Evolutionary conservation across 1,139 yeast species (phyloP).

Genomic region (Taphrina deformans): DNA sequence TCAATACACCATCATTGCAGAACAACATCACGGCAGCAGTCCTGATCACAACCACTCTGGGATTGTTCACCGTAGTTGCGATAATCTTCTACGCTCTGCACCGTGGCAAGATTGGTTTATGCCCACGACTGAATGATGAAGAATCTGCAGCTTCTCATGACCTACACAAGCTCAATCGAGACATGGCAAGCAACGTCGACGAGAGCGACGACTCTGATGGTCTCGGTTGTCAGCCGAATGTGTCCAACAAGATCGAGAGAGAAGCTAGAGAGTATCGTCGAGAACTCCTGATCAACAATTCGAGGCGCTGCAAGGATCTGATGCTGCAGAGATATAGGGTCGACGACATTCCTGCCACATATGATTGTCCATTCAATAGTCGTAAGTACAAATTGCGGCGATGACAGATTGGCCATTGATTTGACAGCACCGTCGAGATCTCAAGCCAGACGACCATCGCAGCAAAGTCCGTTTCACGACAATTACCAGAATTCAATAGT

Average conservation of each 20-base stretch:
- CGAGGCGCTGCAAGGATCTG: constrained; percentile 2
- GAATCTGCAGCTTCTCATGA: not conserved
- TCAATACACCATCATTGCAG: not conserved
- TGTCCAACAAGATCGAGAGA: not conserved
- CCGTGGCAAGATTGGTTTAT: not conserved
- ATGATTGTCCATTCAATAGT: constrained; percentile 3
- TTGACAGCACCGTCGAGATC: not conserved
- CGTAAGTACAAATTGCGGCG: not conserved
- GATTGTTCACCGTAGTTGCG: not conserved
- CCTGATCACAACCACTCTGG: not conserved
- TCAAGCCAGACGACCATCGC: not conserved
- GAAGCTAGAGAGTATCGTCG: not conserved
- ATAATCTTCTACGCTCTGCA: not conserved
- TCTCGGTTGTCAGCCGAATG: not conserved
- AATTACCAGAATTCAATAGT: not conserved
- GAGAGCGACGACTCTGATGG: not conserved
- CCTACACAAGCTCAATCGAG: not conserved
- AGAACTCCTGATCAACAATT: not conserved
- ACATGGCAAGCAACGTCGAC: not conserved
- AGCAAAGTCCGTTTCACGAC: not conserved
- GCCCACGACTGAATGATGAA: not conserved
- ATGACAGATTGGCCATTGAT: not conserved
- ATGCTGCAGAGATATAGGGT: constrained; percentile 2
- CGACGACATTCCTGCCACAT: not conserved
- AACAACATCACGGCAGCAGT: not conserved